A percentile compares a stretch with the other conserved stretches of the same genome.
These are phyloP conservation scores for Hysterangium stoloniferum DNA, from an alignment of 768 basidiomycete genomes.

Conservation along the genomic window DNA sequence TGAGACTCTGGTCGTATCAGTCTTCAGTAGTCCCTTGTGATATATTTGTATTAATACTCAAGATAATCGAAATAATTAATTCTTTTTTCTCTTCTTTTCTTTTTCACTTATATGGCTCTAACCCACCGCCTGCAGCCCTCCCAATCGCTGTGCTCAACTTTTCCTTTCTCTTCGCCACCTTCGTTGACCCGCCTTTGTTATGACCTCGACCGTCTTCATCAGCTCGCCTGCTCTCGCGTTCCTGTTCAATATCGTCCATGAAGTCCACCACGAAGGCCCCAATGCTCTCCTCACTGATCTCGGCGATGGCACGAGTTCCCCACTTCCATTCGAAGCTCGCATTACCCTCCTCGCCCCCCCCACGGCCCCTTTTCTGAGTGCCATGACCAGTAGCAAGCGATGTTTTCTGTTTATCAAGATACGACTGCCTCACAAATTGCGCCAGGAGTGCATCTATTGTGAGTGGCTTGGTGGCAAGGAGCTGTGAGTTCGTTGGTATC, in stretches of 20 bases:
- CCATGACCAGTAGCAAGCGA: constrained; percentile 38
- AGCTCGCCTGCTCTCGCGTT: constrained; percentile 22
- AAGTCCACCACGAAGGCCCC: constrained; percentile 75
- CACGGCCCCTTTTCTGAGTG: constrained; percentile 6
- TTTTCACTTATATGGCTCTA: constrained; percentile 2
- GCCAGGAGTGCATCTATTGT: constrained; percentile 62
- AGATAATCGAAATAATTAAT: too few species aligned
- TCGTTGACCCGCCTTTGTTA: constrained; percentile 12
- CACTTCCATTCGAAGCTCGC: constrained; percentile 71
- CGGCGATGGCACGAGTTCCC: constrained; percentile 73
- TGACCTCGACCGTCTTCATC: constrained; percentile 15
- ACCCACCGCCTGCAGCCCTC: constrained; percentile 15
- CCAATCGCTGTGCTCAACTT: constrained; percentile 12
- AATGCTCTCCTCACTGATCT: constrained; percentile 73
- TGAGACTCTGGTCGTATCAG: too few species aligned
- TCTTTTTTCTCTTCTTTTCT: too few species aligned
- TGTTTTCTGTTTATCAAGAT: constrained; percentile 57
- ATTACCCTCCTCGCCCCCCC: constrained; percentile 27
- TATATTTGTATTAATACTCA: too few species aligned
- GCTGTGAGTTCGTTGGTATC: neutral
- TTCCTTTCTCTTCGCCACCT: constrained; percentile 12
- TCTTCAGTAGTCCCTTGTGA: too few species aligned
- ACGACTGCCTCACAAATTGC: constrained; percentile 59
- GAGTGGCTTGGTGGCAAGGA: constrained; percentile 34
- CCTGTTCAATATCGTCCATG: constrained; percentile 43